Base-by-base conservation (phyloP, 2,329 filamentous ascomycete species). In the Rhinocladiella similis region DNA sequence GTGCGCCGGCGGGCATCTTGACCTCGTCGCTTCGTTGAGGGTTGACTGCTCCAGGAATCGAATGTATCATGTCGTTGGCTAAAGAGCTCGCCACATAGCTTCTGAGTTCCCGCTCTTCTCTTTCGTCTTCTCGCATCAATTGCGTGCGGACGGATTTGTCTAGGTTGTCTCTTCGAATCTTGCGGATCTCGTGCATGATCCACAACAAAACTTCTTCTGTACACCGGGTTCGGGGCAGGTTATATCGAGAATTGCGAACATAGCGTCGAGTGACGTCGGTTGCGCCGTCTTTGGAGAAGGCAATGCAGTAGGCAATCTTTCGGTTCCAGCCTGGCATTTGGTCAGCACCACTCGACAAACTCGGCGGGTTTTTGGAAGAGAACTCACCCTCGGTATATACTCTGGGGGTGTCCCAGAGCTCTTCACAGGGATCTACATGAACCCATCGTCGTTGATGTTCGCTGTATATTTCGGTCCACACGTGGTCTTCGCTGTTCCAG, bases 401-500 rank as follows among this genome's bases (percentile, higher is more conserved):
- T 45, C 90, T 83, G 49, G 94, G 94, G 68, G 93, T 91, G 71
- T 99, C 94, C 91, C 92, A 97, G 1, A 90, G 86, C 69, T 93
- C 93, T 71, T 97, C 94, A 68, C 93, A 97, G 33, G 88, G 87
- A 72, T 99, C 94, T 41, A 97, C 91, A 65, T 97, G 93, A n/a
- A 97, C 82, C 94, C 94, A 99, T 70, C 91, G 85, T 72, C 89
- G 87, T 69, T 93, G 88, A 74, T 96, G 91, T 61, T 94, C 90
- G 2, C 92, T 97, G 76, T 96, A 99, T 13, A 97, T 88, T 68
- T 97, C 94, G 1, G 92, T 96, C 94, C 94, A 99, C 22, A 97
- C 90, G 69, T 97, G 90, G 71, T 97, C 94, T 73, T 97, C 94
- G 27, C 89, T 88, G 66, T 97, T 97, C 94, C 94, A 99, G 10